Evolutionary conservation across 352 stramenopile genomes (phyloP).

Genomic region (Phytophthora europaea): DNA sequence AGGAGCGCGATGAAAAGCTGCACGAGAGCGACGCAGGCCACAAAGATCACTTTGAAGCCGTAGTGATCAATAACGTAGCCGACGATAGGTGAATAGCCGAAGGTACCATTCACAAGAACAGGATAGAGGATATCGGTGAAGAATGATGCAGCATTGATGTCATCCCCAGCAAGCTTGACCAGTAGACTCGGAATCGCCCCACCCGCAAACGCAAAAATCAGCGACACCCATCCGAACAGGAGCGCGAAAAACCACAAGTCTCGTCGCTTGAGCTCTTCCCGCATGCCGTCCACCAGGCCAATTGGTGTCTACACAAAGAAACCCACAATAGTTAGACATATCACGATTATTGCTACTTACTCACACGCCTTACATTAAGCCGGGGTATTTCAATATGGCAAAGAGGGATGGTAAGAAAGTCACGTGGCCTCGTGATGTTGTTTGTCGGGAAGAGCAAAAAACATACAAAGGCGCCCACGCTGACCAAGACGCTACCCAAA

Average conservation of each 20-base stretch:
- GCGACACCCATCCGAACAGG: conserved; percentile 85
- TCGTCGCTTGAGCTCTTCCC: conserved; percentile 52
- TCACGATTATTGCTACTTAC: not conserved
- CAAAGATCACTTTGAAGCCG: conserved; percentile 84
- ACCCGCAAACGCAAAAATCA: conserved; percentile 83
- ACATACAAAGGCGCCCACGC: conserved; percentile 54
- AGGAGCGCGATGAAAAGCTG: conserved; percentile 76
- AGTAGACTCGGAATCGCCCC: conserved; percentile 82
- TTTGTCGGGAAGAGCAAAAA: conserved; percentile 81
- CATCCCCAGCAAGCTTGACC: conserved; percentile 40
- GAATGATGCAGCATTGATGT: conserved; percentile 42
- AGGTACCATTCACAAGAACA: conserved; percentile 83
- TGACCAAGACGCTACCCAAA: conserved; percentile 53
- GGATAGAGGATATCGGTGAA: conserved; percentile 84
- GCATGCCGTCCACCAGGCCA: conserved; percentile 68
- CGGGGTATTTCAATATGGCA: conserved; percentile 63
- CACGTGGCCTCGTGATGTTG: conserved; percentile 59
- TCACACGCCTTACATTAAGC: conserved; percentile 50
- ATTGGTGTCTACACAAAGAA: conserved; percentile 54
- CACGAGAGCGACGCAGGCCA: conserved; percentile 66
- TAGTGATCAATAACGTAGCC: conserved; percentile 84
- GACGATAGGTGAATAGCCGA: conserved; percentile 79
- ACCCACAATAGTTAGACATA: not conserved
- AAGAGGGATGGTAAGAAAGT: conserved; percentile 60
- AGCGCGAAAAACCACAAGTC: conserved; percentile 86